phyloP scores from a whole-genome alignment of 371 early-diverging fungal genomes.

The Smittium culicis region DNA sequence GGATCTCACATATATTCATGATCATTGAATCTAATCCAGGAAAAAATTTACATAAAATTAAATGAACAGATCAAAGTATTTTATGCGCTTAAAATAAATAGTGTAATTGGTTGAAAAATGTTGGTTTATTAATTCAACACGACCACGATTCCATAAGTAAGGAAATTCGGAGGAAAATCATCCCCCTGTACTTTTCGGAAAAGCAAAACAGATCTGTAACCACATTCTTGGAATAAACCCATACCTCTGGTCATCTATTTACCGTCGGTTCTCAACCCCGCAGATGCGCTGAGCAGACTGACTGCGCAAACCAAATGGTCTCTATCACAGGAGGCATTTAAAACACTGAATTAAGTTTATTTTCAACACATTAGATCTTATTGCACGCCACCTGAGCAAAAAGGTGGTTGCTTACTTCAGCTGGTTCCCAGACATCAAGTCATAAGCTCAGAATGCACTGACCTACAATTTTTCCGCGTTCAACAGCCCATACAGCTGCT shows the following conservation, averaged over 20 bases:
- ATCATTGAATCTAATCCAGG: background rate
- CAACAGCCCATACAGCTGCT: background rate
- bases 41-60: background rate
- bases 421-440: background rate
- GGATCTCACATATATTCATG: background rate
- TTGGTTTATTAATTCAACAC: background rate
- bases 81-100: background rate
- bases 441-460: background rate
- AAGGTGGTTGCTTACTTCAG: background rate
- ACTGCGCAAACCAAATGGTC: background rate
- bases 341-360: background rate
- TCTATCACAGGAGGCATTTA: background rate
- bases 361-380: background rate
- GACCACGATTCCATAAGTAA: background rate
- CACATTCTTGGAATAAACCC: background rate
- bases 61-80: background rate
- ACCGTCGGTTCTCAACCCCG: background rate
- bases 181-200: background rate
- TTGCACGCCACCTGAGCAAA: background rate
- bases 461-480: background rate
- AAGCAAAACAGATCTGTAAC: background rate
- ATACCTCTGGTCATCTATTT: background rate
- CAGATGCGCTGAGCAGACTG: background rate
- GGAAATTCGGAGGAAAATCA: background rate
- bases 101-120: background rate